A percentile compares a stretch with the other conserved stretches of the same genome.
phyloP scores from a whole-genome alignment of 129 eudicot genomes.

The Lonicera japonica region DNA sequence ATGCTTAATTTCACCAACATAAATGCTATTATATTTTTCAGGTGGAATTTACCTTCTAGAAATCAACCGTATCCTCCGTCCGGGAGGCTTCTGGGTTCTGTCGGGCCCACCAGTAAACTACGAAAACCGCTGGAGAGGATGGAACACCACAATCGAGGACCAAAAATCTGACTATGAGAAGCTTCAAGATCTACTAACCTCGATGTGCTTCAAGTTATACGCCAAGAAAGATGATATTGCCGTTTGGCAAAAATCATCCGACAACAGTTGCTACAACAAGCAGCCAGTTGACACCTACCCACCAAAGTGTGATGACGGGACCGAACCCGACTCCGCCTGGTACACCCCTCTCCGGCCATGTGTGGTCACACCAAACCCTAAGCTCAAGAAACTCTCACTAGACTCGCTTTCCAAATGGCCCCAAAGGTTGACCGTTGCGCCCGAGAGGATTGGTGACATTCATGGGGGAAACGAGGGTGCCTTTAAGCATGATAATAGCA shows the following conservation, averaged over 20 bases:
- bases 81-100: constrained; percentile 96
- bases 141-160: constrained; percentile 88
- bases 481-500: constrained; percentile 72
- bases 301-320: constrained; percentile 92
- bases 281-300: constrained; percentile 85
- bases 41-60: constrained; percentile 95
- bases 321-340: constrained; percentile 95
- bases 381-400: constrained; percentile 42
- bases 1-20: neutral
- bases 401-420: constrained; percentile 82
- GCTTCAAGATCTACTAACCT: constrained; percentile 58
- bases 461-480: constrained; percentile 85
- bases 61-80: constrained; percentile 81
- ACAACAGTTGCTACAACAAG: constrained; percentile 66
- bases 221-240: constrained; percentile 83
- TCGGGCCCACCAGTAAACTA: constrained; percentile 92
- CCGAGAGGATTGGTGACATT: constrained; percentile 68
- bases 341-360: constrained; percentile 92
- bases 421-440: constrained; percentile 56
- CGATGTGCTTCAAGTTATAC: constrained; percentile 90
- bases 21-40: constrained; percentile 16
- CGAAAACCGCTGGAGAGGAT: constrained; percentile 84
- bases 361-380: constrained; percentile 66
- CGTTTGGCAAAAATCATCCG: constrained; percentile 84
- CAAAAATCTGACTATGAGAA: constrained; percentile 79